Base-by-base conservation (phyloP, 2,329 filamentous ascomycete genomes). In the Microcyclospora tardicrescens region DNA sequence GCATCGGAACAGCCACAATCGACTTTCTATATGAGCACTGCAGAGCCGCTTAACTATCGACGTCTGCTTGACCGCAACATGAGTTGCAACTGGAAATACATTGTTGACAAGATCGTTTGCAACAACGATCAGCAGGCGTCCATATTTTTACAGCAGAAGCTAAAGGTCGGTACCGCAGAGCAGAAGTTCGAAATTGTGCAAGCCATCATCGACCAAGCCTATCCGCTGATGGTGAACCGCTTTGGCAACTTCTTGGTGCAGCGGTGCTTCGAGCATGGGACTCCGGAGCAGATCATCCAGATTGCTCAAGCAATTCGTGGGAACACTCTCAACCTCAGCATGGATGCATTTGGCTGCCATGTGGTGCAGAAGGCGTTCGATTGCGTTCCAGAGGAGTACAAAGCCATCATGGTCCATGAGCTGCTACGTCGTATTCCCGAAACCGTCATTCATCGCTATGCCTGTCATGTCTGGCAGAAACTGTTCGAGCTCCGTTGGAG, bases 401-500 rank as follows among this genome's bases (percentile, higher is more conserved):
- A 98, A 65, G 84, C 86, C 10, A 81, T 91, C 58, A 96, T 98
- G 87, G 91, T 98, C n/a, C 85, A 93, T 57, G 91, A 98, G 59
- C 72, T 98, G 16, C 77, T 98, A 41, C 84, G 86, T 44, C 81
- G 86, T 39, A 98, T 98, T 47, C 91, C 89, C 0, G 89, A 98
- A 63, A 98, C 91, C 2, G 87, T 98, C 47, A 91, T 98, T 57
- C 93, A 98, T 64, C 83, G 93, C 50, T 98, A 98, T 64, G 91
- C 91, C 42, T 98, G 91, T 56, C 91, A 98, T 61, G 91, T 98
- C 46, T 98, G 91, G 91, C 91, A 98, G 68, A 98, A 98, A 69
- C 75, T 98, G 19, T 98, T 98, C 60, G 91, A 98, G 62, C 75
- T 98, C 51, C 81, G 91, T 55, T 98, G 91, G 91, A 85, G 79